Evolutionary conservation across 495 filamentous ascomycete genomes (phyloP), one percentile per base, ranked within the genome.

Genomic region (Geoglossum glabrum): DNA sequence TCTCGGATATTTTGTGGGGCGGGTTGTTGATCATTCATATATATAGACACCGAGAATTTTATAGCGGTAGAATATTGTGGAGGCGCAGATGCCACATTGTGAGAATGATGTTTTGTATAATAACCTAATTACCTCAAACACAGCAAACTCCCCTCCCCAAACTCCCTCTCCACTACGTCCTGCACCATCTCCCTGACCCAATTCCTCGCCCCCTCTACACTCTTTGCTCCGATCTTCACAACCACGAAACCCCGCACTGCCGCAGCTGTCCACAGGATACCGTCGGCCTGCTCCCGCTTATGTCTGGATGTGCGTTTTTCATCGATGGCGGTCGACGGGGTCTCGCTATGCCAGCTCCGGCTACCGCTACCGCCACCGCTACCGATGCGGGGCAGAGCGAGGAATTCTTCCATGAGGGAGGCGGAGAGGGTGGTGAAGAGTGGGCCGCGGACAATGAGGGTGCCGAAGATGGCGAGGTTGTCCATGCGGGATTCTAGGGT

Each of bases 191-290:
- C 67, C 19, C 72, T 73, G 51, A 86, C 64, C 80, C 83, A 86
- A 43, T 70, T 66, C 60, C 75, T 76, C 36, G 78, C 81, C 1
- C 79, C 76, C 58, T 85, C 80, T 34, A 84, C 74, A 49, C 76
- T 76, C 60, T 64, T 68, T 1, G 81, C 82, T 3, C 76, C 77
- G 65, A 96, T 92, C 71, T 96, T 98, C 26, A 96, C 83, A 23
- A 96, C 74, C 9, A 90, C 81, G 62, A 87, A 94, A 1, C 87
- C 87, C 8, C 90, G 76, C 28, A 94, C 80, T 34, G 75, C 76
- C 25, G 89, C 84, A 17, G 86, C 89, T 23, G 88, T 95, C 87
- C 90, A 98, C 0, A 93, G 73, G 7, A 90, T 65, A 54, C 76
- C 74, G 56, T 79, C 73, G 23, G 69, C 66, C 60, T 71, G 73